Base-by-base conservation (phyloP, 805 yeast genomes). In the Metschnikowia koreensis region DNA sequence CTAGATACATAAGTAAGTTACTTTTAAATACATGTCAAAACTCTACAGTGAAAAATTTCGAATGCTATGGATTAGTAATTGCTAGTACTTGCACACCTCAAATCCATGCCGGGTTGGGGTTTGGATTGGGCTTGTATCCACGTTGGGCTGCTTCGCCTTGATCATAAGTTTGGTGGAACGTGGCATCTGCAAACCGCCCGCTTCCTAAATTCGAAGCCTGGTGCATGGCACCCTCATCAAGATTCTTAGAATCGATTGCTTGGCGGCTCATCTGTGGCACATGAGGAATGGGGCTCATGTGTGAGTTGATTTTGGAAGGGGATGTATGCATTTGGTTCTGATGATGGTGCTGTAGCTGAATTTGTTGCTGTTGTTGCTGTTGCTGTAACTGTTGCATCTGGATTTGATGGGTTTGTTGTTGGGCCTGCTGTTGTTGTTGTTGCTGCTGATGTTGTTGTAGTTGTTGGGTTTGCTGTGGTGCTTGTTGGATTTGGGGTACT, bases 21-120 rank as follows among this genome's bases (percentile, higher is more conserved):
- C 4, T 22, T 7, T 40, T 13, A 10, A 27, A 40, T 27, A 40
- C 31, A 37, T 10, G 40, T 16, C 10, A 16, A 16, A 15, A 9
- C 40, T 16, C 40, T 37, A 17, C 27, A 40, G 10, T 28, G n/a
- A 27, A 22, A 7, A 6, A n/a, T 27, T 26, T n/a, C 16, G 13
- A 26, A 42, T 42, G 46, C 46, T 42, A 42, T 46, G 29, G 43
- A 46, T 46, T 33, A 33, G 39, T 15, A 15, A 13, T 43, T 40
- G 42, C 46, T 31, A 9, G 15, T 16, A 29, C n/a, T 15, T 26
- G 42, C 42, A n/a, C 8, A 22, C 12, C 16, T 46, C 40, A 59
- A 33, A 59, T 55, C 62, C 62, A 59, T 8, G 62, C 59, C 17
- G 62, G 60, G 41, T 55, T 59, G 38, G 57, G 54, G 41, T 41